Conservation (phyloP, 768 basidiomycete species). For the Trametes cinnabarina region DNA sequence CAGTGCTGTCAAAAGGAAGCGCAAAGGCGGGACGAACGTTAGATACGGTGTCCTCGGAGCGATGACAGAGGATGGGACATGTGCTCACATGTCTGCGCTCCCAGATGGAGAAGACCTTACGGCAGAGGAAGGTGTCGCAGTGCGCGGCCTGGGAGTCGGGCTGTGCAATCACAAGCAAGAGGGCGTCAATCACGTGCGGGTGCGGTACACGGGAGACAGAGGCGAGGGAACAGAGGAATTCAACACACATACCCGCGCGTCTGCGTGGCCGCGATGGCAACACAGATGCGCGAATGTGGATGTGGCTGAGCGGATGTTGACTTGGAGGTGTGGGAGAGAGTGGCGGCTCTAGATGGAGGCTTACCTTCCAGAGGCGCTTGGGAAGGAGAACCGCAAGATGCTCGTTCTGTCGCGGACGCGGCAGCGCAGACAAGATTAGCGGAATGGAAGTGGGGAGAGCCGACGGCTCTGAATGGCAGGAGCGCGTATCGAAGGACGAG, state of each 20-base stretch:
- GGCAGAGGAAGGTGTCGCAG: slow-evolving; percentile 78
- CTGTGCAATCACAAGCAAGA: slow-evolving; percentile 34
- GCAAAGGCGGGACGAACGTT: slow-evolving; percentile 1
- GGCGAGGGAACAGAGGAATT: not conserved
- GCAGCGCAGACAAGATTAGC: slow-evolving; percentile 8
- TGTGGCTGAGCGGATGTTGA: not conserved
- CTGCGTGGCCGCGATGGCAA: slow-evolving; percentile 5
- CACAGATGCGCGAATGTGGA: slow-evolving; percentile 5
- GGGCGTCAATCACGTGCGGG: slow-evolving; percentile 19
- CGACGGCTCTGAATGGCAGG: slow-evolving; percentile 26
- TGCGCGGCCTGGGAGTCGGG: slow-evolving; percentile 57
- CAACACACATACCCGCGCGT: not conserved
- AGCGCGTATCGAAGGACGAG: slow-evolving; percentile 25
- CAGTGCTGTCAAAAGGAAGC: slow-evolving; percentile 55
- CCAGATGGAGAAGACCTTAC: slow-evolving; percentile 59
- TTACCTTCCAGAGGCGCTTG: slow-evolving; percentile 69
- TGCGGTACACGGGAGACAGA: not conserved
- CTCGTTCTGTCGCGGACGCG: slow-evolving; percentile 46
- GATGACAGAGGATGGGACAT: not conserved
- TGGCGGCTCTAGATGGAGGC: not conserved
- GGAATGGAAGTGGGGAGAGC: slow-evolving; percentile 16
- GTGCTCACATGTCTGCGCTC: slow-evolving; percentile 72
- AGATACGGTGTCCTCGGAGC: slow-evolving; percentile 26
- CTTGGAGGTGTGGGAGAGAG: not conserved
- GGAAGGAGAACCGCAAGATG: slow-evolving; percentile 77